These are phyloP conservation scores for Calonectria hawksworthii DNA, from an alignment of 2,329 filamentous ascomycete genomes.

Conservation along the genomic window DNA sequence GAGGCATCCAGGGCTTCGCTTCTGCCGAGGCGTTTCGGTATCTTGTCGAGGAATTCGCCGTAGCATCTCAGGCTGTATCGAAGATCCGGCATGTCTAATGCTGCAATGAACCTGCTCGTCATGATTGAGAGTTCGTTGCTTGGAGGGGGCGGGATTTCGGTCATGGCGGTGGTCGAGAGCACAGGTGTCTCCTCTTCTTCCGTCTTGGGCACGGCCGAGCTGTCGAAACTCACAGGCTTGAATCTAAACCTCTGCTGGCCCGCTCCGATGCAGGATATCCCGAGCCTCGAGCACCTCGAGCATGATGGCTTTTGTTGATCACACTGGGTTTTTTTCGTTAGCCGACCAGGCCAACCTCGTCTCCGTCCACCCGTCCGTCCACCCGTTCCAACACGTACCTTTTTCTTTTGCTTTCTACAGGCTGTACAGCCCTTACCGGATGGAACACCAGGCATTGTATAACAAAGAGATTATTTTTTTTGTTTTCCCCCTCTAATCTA, in stretches of 20 bases:
- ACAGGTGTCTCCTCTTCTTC: neutral
- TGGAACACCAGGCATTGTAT: neutral
- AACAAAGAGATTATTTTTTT: neutral
- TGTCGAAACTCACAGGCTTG: neutral
- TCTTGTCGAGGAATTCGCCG: constrained; percentile 2
- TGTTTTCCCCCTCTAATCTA: too few species aligned
- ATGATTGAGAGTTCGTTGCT: neutral
- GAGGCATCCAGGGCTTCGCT: constrained; percentile 1
- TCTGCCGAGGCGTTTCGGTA: neutral
- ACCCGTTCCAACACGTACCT: neutral
- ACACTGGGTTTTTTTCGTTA: neutral
- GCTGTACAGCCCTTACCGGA: neutral
- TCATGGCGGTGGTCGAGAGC: neutral
- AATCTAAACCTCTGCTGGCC: constrained; percentile 2
- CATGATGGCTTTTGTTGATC: neutral
- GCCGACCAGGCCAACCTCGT: neutral
- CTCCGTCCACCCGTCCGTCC: too few species aligned
- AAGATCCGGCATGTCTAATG: neutral
- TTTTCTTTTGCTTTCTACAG: constrained; percentile 8
- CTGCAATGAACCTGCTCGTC: neutral
- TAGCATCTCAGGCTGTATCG: neutral
- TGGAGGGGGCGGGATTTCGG: neutral
- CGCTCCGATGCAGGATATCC: neutral
- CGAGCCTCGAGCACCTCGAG: neutral
- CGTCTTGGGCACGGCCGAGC: neutral